Evolutionary conservation across 257 asterid genomes (phyloP).

Genomic region (Lycium barbarum): DNA sequence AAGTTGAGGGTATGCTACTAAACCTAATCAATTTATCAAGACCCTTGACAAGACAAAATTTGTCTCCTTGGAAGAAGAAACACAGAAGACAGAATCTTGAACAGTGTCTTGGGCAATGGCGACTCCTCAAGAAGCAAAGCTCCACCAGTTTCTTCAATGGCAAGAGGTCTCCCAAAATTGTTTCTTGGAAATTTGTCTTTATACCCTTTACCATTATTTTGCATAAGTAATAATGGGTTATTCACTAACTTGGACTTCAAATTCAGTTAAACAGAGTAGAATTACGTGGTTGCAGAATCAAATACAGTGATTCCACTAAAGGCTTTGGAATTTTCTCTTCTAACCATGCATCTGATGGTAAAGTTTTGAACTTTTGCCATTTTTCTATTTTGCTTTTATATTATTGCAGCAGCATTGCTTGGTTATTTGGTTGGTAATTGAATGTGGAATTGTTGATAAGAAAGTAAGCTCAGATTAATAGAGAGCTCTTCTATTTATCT

Average conservation of each 20-base stretch:
- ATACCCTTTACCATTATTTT: not conserved
- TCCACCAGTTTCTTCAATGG: constrained; percentile 80
- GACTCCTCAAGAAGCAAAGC: constrained; percentile 67
- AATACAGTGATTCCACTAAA: constrained; percentile 71
- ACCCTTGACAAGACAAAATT: not conserved
- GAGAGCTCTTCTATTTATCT: not conserved
- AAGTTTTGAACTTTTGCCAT: not conserved
- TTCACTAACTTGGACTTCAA: not conserved
- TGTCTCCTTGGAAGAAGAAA: not conserved
- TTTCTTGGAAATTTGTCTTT: not conserved
- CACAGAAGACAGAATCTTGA: not conserved
- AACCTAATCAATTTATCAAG: not conserved
- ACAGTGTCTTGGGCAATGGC: constrained; percentile 49
- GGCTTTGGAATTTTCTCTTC: constrained; percentile 83
- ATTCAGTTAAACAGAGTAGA: constrained; percentile 80
- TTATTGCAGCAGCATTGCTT: constrained; percentile 21
- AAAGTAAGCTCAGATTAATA: not conserved
- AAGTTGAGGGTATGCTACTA: not conserved
- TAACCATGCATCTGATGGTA: constrained; percentile 67
- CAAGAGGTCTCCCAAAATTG: constrained; percentile 55
- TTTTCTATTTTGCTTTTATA: not conserved
- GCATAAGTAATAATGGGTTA: constrained; percentile 21
- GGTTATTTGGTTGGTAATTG: not conserved
- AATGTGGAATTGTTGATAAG: not conserved
- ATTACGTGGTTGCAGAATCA: constrained; percentile 75